A percentile compares a stretch with the other conserved stretches of the same genome.
Conservation (phyloP, 441 rosid species). For the Raphanus hybrid region DNA sequence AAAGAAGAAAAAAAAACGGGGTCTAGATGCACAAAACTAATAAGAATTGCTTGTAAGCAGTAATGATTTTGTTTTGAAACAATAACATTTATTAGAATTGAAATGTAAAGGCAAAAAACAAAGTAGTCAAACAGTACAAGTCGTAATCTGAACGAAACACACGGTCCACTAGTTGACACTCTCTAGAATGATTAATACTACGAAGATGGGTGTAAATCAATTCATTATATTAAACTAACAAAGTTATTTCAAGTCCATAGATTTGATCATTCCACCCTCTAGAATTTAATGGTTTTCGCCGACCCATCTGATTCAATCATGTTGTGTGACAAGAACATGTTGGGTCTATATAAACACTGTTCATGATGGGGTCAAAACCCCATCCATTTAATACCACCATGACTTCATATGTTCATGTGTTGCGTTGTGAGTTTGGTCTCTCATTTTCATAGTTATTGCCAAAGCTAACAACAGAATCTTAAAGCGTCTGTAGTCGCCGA, state of each 20-base stretch:
- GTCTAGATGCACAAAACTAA: neutral
- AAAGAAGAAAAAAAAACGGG: neutral
- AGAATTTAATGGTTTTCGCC: constrained; percentile 30
- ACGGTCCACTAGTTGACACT: constrained; percentile 1
- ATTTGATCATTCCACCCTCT: neutral
- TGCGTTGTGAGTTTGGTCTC: constrained; percentile 21
- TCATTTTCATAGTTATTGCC: constrained; percentile 38
- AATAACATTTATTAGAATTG: neutral
- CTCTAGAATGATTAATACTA: constrained; percentile 20
- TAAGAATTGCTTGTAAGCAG: neutral
- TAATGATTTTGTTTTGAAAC: neutral
- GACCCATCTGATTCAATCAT: constrained; percentile 35
- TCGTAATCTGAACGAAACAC: constrained; percentile 14
- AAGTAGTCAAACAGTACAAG: neutral
- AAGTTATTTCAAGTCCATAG: constrained; percentile 15
- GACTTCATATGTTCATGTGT: constrained; percentile 35
- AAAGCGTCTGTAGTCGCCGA: constrained; percentile 23
- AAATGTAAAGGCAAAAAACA: neutral
- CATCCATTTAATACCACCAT: constrained; percentile 30
- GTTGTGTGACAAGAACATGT: constrained; percentile 38
- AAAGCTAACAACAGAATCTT: constrained; percentile 28
- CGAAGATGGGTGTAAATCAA: neutral
- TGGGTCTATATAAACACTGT: constrained; percentile 36
- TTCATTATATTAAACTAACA: neutral
- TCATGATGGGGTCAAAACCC: constrained; percentile 40